phyloP scores from a whole-genome alignment of 257 asterid genomes.

The Anisodus acutangulus region DNA sequence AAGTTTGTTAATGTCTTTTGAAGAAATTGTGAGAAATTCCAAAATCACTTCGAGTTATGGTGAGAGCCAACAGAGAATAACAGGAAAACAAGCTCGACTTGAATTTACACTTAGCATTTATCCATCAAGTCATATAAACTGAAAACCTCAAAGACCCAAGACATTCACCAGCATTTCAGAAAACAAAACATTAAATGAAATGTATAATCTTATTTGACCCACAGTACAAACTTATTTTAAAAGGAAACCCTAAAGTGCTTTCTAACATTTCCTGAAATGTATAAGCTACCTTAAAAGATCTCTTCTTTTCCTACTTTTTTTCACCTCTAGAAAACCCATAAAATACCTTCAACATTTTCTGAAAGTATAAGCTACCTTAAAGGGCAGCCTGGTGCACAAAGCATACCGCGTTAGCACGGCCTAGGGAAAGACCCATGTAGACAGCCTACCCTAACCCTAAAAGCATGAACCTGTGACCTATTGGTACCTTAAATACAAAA shows the following conservation, averaged over 20 bases:
- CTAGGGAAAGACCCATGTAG: no score
- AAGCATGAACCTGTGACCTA: no score
- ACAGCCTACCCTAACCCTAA: no score
- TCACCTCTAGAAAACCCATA: slow-evolving; percentile 2
- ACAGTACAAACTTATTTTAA: background rate
- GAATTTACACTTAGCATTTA: background rate
- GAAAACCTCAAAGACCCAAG: background rate
- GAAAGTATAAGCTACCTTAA: background rate
- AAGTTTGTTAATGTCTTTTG: background rate
- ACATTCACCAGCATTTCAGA: slow-evolving; percentile 21
- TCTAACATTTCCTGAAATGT: background rate
- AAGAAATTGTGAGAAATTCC: background rate
- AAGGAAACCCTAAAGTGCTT: slow-evolving; percentile 3
- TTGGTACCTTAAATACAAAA: background rate
- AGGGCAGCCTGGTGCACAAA: no score
- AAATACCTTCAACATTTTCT: background rate
- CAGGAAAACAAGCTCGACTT: background rate
- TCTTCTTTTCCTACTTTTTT: background rate
- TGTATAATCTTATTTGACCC: background rate
- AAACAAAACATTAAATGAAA: slow-evolving; percentile 13
- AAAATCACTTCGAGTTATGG: background rate
- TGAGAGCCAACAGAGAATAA: slow-evolving; percentile 21
- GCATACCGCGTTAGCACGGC: no score
- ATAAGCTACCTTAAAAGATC: slow-evolving; percentile 12
- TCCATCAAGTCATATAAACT: slow-evolving; percentile 20